Evolutionary conservation across 306 rosid species (phyloP), one percentile per base, ranked within the genome.

Genomic region (Fragaria nilgerrensis): DNA sequence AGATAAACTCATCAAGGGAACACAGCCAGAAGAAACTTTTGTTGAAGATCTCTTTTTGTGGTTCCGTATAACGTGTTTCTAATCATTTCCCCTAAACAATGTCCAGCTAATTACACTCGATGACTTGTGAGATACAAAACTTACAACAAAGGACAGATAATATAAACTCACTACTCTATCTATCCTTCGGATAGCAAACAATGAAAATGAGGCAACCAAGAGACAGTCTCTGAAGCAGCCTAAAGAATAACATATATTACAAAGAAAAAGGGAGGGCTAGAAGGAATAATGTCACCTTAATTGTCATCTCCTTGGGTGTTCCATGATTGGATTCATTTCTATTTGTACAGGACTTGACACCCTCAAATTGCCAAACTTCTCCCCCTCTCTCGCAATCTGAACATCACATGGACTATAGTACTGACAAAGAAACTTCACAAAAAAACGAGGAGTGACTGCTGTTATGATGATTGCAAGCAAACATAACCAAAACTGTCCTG

Each of bases 331-430:
- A 75, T 82, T 84, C 96, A 90, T 92, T 87, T 94, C 98, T 79
- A 90, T 82, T 67, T 92, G 91, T 80, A 79, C 91, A 77, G 67
- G 81, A 83, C 81, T 90, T 62, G 74, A 53, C 43, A 68, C 73
- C 67, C 91, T 84, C 39, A 70, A 79, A 78, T 82, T 75, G 52
- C 73, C 86, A 36, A 79, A 16, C 75, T 80, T 92, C 82, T 92
- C 98, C 34, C 83, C 86, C 88, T 90, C 97, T 78, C 95, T 87
- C 45, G 95, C 92, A 56, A 94, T 92, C 65, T 88, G 98, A 78
- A 94, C 88, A 75, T 94, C 97, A 61, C 77, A 75, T 4, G 97
- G 97, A 45, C 77, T 69, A 65, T 84, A 92, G 64, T 81, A 86
- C 69, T 92, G 91, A 72, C 75, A 81, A 17, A 91, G 47, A 65